Conservation (phyloP, 768 basidiomycete genomes). For the Amanita brunnescens region DNA sequence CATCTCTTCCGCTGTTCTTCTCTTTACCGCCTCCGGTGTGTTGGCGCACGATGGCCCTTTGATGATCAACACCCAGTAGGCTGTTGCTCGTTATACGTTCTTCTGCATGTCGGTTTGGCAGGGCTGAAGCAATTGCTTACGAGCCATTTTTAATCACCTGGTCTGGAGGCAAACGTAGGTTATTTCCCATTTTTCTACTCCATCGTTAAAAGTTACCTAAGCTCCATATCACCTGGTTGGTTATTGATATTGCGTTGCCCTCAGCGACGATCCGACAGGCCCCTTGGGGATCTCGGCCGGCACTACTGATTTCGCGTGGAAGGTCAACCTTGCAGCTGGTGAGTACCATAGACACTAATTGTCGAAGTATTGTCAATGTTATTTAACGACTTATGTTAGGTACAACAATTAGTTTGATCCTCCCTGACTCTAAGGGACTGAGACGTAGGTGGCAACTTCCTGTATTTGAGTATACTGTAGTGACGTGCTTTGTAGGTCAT, state of each 20-base stretch:
- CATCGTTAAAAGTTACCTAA: slow-evolving; percentile 19
- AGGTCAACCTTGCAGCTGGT: slow-evolving; percentile 41
- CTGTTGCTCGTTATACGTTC: background rate
- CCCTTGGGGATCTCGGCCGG: slow-evolving; percentile 36
- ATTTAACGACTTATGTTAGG: slow-evolving; percentile 21
- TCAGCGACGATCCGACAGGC: slow-evolving; percentile 37
- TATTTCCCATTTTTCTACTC: background rate
- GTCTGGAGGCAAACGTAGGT: slow-evolving; percentile 48
- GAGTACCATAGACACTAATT: slow-evolving; percentile 9
- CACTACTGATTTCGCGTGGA: slow-evolving; percentile 41
- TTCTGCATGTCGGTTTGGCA: slow-evolving; percentile 14
- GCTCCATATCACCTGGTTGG: slow-evolving; percentile 61
- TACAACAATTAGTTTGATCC: slow-evolving; percentile 43
- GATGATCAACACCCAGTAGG: slow-evolving; percentile 71
- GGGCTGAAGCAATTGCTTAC: slow-evolving; percentile 44
- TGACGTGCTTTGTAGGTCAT: slow-evolving; percentile 17
- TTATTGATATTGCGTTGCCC: slow-evolving; percentile 36
- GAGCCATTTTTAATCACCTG: slow-evolving; percentile 47
- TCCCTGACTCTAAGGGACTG: slow-evolving; percentile 55
- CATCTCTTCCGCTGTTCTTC: slow-evolving; percentile 29
- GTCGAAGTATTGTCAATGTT: background rate
- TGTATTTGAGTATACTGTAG: background rate
- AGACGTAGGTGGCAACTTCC: slow-evolving; percentile 40
- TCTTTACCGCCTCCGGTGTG: slow-evolving; percentile 32
- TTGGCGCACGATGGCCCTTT: slow-evolving; percentile 35